These are phyloP conservation scores for Gigaspora rosea DNA, from an alignment of 192 early-diverging fungal species.

Conservation along the genomic window DNA sequence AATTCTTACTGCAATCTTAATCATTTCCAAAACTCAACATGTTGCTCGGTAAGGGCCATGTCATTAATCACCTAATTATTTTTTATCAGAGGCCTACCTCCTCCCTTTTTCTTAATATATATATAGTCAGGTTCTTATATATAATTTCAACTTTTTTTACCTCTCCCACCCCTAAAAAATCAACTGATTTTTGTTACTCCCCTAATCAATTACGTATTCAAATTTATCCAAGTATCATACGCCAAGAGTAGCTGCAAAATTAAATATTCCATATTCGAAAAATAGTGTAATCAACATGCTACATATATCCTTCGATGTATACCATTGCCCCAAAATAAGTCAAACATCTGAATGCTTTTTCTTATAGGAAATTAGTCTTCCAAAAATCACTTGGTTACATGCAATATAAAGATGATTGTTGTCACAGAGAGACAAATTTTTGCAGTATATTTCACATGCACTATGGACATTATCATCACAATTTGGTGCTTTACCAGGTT, in stretches of 20 bases:
- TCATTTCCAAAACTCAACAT: constrained; percentile 11
- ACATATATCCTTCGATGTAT: neutral
- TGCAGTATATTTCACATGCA: constrained; percentile 12
- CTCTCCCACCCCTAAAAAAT: too few relatives aligned
- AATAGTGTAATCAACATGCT: neutral
- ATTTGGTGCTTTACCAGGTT: neutral
- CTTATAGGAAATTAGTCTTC: neutral
- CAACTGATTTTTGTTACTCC: too few relatives aligned
- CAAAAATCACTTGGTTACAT: constrained; percentile 1
- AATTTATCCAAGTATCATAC: constrained; percentile 6
- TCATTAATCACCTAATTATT: too few relatives aligned
- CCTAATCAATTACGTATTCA: constrained; percentile 5
- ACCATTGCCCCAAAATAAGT: too few relatives aligned
- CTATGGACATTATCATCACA: neutral
- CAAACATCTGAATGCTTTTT: too few relatives aligned
- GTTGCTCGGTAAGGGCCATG: too few relatives aligned
- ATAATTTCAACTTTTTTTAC: too few relatives aligned
- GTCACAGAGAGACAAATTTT: neutral
- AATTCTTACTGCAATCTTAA: neutral
- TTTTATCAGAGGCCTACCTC: too few relatives aligned
- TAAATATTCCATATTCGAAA: neutral
- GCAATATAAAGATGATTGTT: neutral
- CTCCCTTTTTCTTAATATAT: too few relatives aligned
- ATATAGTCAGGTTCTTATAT: too few relatives aligned
- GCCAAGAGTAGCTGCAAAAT: neutral